These are phyloP conservation scores for Emmonsia crescens DNA, from an alignment of 2,329 filamentous ascomycete genomes.

Conservation along the genomic window DNA sequence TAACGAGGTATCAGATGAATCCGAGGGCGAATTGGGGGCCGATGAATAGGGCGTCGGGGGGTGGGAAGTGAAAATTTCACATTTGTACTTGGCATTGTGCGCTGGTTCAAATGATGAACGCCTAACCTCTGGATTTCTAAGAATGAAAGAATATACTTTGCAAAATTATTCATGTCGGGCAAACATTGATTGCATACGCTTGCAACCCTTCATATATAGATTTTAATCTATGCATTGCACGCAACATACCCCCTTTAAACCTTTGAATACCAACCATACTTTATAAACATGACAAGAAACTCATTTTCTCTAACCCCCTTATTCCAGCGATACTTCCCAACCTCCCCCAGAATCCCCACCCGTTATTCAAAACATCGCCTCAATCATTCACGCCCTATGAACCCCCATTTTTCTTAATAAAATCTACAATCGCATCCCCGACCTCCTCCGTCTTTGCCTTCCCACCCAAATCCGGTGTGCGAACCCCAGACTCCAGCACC, in stretches of 20 bases:
- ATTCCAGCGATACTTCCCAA: not conserved
- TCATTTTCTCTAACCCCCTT: not conserved
- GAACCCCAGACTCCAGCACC: constrained; percentile 62
- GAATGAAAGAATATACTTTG: not conserved
- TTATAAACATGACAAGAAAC: not conserved
- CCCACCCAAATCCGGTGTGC: constrained; percentile 74
- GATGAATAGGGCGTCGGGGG: constrained; percentile 41
- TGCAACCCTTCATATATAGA: not conserved
- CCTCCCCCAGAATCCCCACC: not conserved
- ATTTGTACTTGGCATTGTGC: not conserved
- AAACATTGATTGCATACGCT: not conserved
- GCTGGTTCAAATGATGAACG: not conserved
- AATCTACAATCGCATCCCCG: constrained; percentile 63
- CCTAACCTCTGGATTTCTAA: not conserved
- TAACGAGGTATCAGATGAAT: constrained; percentile 82
- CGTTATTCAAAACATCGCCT: not conserved
- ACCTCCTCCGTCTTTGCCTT: constrained; percentile 57
- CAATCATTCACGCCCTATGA: not conserved
- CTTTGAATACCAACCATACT: not conserved
- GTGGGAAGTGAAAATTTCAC: not conserved
- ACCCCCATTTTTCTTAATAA: constrained; percentile 43
- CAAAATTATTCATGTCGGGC: not conserved
- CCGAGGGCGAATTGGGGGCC: constrained; percentile 92
- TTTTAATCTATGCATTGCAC: not conserved
- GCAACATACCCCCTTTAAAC: not conserved